phyloP scores from a whole-genome alignment of 148 eudicot genomes.

The Limonium bicolor region DNA sequence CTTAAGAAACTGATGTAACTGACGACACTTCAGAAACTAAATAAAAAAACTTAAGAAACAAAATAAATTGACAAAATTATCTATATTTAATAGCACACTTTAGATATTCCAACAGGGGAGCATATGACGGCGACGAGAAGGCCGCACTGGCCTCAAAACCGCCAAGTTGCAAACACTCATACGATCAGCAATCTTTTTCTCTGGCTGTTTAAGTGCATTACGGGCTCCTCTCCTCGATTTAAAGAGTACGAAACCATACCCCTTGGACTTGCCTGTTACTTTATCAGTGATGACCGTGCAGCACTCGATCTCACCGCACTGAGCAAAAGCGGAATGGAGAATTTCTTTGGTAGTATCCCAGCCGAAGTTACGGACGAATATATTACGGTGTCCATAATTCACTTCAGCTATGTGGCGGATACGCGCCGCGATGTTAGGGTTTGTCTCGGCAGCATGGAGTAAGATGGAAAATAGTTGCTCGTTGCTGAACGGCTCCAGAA shows the following conservation, averaged over 20 bases:
- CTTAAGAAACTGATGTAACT: no score
- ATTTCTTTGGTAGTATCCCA: conserved; percentile 76
- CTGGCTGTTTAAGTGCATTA: conserved; percentile 53
- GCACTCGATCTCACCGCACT: conserved; percentile 77
- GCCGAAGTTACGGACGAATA: conserved; percentile 76
- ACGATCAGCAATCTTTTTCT: conserved; percentile 66
- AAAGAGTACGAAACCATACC: conserved; percentile 67
- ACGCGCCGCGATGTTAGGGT: conserved; percentile 27
- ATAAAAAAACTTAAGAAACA: no score
- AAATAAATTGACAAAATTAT: no score
- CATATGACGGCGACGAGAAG: conserved; percentile 12
- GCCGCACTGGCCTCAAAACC: conserved; percentile 55
- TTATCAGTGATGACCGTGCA: conserved; percentile 67
- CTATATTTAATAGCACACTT: no score
- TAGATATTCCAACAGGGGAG: no score
- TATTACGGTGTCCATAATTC: conserved; percentile 65
- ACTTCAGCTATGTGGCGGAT: conserved; percentile 44
- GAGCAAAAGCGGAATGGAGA: conserved; percentile 22
- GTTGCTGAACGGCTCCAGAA: conserved; percentile 71
- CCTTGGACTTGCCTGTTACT: conserved; percentile 63
- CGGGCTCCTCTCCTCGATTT: conserved; percentile 49
- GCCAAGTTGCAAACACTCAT: conserved; percentile 71
- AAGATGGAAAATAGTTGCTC: conserved; percentile 40
- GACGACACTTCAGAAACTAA: no score
- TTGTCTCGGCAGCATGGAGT: conserved; percentile 35